phyloP scores from a whole-genome alignment of 31 red algal genomes.

The Pterothamnion heteromorphum region DNA sequence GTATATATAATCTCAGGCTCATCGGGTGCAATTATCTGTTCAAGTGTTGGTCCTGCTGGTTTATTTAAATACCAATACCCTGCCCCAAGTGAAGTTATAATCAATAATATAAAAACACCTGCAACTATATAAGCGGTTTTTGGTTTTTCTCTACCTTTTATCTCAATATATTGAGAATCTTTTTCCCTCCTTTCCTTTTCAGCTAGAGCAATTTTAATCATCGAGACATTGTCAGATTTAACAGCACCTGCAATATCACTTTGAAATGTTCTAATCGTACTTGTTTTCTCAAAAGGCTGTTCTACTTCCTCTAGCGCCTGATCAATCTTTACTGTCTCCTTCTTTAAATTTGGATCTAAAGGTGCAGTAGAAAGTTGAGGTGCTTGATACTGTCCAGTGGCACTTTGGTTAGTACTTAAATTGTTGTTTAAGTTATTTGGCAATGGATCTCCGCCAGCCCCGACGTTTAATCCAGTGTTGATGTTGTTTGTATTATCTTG shows the following conservation, averaged over 20 bases:
- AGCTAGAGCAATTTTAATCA: not conserved
- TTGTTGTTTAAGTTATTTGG: not conserved
- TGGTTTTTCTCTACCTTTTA: not conserved
- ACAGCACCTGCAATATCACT: not conserved
- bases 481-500: not conserved
- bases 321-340: not conserved
- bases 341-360: not conserved
- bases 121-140: not conserved
- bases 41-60: not conserved
- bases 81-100: not conserved
- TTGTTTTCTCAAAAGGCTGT: not conserved
- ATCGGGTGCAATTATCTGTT: not conserved
- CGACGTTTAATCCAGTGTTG: not conserved
- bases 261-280: not conserved
- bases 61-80: not conserved
- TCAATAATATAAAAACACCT: not conserved
- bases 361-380: not conserved
- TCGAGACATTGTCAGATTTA: not conserved
- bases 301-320: not conserved
- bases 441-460: not conserved
- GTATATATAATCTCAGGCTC: not conserved
- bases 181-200: not conserved
- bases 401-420: not conserved
- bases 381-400: not conserved
- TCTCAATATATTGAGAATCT: not conserved